phyloP scores from a whole-genome alignment of 2,329 filamentous ascomycete species.

The Trichoderma endophyticum region DNA sequence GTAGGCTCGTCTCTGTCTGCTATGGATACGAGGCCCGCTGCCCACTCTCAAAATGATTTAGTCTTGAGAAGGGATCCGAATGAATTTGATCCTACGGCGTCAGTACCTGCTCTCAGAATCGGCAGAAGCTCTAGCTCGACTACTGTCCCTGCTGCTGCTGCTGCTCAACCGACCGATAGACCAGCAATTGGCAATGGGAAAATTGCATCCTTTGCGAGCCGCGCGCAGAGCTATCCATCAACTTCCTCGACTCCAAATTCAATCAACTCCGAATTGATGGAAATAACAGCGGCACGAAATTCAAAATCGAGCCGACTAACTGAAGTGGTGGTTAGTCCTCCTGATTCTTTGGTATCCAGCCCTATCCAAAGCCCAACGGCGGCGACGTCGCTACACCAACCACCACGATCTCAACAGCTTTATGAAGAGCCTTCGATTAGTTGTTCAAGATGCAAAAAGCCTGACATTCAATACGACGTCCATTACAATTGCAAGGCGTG shows the following conservation, averaged over 20 bases:
- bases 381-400: constrained; percentile 35
- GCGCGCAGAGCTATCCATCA: constrained; percentile 30
- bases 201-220: constrained; percentile 38
- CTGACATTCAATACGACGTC: constrained; percentile 77
- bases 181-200: constrained; percentile 21
- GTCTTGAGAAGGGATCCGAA: constrained; percentile 39
- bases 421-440: constrained; percentile 69
- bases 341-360: constrained; percentile 26
- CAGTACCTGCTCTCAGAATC: constrained; percentile 30
- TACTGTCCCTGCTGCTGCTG: constrained; percentile 25
- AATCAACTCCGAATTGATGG: constrained; percentile 16
- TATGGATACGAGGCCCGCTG: constrained; percentile 47
- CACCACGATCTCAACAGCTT: constrained; percentile 47
- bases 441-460: constrained; percentile 67
- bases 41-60: constrained; percentile 66
- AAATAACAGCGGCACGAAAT: constrained; percentile 23
- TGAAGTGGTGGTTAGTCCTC: constrained; percentile 38
- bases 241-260: neutral
- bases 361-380: constrained; percentile 32
- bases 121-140: constrained; percentile 41
- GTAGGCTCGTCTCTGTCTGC: constrained; percentile 39
- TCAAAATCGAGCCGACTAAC: constrained; percentile 35
- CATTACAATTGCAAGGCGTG: constrained; percentile 81
- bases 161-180: constrained; percentile 26
- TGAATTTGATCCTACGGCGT: constrained; percentile 40